A percentile compares a stretch with the other conserved stretches of the same genome.
Evolutionary conservation across 2,329 filamentous ascomycete species (phyloP).

Genomic region (Cadophora sp.): DNA sequence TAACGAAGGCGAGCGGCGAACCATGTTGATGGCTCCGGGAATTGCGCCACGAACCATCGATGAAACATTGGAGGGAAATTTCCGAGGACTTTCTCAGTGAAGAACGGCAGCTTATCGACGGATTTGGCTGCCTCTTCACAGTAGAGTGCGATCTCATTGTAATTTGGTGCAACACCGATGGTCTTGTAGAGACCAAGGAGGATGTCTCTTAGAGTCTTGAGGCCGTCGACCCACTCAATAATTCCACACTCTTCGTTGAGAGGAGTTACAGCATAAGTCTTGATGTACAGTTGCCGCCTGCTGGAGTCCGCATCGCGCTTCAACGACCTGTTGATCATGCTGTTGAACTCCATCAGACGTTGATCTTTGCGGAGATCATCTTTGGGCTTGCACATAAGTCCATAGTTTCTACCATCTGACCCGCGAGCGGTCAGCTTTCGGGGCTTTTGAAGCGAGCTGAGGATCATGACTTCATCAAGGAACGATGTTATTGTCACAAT

Average conservation of each 20-base stretch:
- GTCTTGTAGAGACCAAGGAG: constrained; percentile 79
- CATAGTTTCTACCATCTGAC: constrained; percentile 87
- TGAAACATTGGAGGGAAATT: constrained; percentile 85
- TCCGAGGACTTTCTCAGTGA: constrained; percentile 67
- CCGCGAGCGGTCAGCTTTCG: constrained; percentile 87
- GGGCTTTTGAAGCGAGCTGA: constrained; percentile 91
- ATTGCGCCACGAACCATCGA: constrained; percentile 95
- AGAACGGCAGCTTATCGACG: constrained; percentile 69
- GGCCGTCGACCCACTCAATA: constrained; percentile 97
- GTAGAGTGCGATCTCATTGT: constrained; percentile 66
- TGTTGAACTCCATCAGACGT: constrained; percentile 98
- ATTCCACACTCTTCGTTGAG: constrained; percentile 97
- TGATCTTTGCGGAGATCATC: constrained; percentile 98
- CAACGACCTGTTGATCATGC: constrained; percentile 94
- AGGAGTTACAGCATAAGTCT: constrained; percentile 95
- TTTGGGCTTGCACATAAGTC: constrained; percentile 95
- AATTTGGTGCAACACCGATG: constrained; percentile 74
- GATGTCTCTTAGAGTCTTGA: constrained; percentile 93
- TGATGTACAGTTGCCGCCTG: constrained; percentile 90
- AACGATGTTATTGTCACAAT: constrained; percentile 84
- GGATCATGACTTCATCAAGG: constrained; percentile 84
- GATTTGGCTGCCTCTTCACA: constrained; percentile 68
- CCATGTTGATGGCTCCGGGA: constrained; percentile 92
- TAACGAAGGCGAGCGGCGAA: constrained; percentile 88
- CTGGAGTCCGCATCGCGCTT: constrained; percentile 92